A percentile compares a stretch with the other conserved stretches of the same genome.
These are phyloP conservation scores for Talaromyces sp. DNA, from an alignment of 2,329 filamentous ascomycete species.

Conservation along the genomic window DNA sequence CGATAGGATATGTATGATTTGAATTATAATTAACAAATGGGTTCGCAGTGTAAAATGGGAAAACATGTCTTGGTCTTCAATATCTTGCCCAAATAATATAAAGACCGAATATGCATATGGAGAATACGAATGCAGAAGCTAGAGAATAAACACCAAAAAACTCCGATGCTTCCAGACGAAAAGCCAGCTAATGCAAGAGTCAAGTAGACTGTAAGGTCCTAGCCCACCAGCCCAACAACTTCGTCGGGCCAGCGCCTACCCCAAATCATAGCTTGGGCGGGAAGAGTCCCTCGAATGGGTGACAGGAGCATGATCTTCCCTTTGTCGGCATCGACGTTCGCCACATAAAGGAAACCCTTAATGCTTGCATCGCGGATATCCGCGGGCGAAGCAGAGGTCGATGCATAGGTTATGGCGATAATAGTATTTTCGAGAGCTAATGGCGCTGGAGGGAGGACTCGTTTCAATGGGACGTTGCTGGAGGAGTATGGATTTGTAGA, in stretches of 20 bases:
- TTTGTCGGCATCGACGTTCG: slow-evolving; percentile 84
- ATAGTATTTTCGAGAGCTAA: slow-evolving; percentile 73
- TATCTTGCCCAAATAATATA: too few relatives aligned
- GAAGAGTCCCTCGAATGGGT: slow-evolving; percentile 79
- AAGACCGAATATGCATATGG: too few relatives aligned
- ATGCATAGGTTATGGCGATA: slow-evolving; percentile 80
- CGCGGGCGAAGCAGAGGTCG: slow-evolving; percentile 68
- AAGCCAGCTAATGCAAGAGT: neutral
- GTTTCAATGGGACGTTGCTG: slow-evolving; percentile 53
- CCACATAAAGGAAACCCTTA: slow-evolving; percentile 90
- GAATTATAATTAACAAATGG: too few relatives aligned
- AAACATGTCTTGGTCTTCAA: too few relatives aligned
- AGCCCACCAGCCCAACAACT: slow-evolving; percentile 66
- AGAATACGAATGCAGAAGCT: too few relatives aligned
- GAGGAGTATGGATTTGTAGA: slow-evolving; percentile 22
- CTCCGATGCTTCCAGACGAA: slow-evolving; percentile 2
- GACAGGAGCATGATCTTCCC: slow-evolving; percentile 78
- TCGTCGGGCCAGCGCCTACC: slow-evolving; percentile 81
- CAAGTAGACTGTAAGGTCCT: too few relatives aligned
- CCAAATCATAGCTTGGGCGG: slow-evolving; percentile 78
- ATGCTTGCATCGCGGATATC: slow-evolving; percentile 78
- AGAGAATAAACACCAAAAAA: neutral
- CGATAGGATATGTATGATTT: too few relatives aligned
- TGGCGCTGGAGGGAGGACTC: slow-evolving; percentile 64
- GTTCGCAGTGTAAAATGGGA: too few relatives aligned